Percentiles rank a stretch among this genome's conserved stretches.
Conservation (phyloP, 176 grass and related monocot species). For the Paspalum notatum region DNA sequence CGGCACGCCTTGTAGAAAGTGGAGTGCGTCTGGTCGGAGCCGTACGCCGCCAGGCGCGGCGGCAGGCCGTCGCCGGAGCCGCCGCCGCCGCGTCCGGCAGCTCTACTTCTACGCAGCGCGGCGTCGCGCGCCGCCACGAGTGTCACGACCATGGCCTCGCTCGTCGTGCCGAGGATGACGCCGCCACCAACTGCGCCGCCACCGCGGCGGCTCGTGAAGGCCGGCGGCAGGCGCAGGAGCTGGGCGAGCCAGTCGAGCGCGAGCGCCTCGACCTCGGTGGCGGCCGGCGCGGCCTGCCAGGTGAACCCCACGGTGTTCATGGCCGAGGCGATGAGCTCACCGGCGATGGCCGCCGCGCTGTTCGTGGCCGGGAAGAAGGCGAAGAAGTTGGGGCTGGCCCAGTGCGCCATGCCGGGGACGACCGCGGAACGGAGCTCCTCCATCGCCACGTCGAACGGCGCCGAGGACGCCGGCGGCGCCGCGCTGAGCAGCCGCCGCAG, state of each 20-base stretch:
- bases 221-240: constrained; percentile 37
- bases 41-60: constrained; percentile 37
- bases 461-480: too few relatives aligned
- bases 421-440: too few relatives aligned
- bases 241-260: constrained; percentile 65
- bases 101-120: background rate
- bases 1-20: constrained; percentile 61
- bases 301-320: too few relatives aligned
- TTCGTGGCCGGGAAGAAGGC: too few relatives aligned
- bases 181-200: constrained; percentile 31
- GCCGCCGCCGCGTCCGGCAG: background rate
- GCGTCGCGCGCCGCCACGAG: constrained; percentile 53
- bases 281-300: constrained; percentile 12
- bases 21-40: constrained; percentile 60
- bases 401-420: too few relatives aligned
- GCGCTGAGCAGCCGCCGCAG: too few relatives aligned
- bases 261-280: constrained; percentile 61
- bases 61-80: constrained; percentile 2
- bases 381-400: too few relatives aligned
- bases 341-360: too few relatives aligned
- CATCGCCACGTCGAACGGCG: too few relatives aligned
- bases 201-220: constrained; percentile 24
- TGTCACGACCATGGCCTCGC: constrained; percentile 62
- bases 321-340: too few relatives aligned
- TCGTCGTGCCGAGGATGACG: constrained; percentile 45